Conservation (phyloP, 2,329 filamentous ascomycete species). For the Chaetomium globosum region DNA sequence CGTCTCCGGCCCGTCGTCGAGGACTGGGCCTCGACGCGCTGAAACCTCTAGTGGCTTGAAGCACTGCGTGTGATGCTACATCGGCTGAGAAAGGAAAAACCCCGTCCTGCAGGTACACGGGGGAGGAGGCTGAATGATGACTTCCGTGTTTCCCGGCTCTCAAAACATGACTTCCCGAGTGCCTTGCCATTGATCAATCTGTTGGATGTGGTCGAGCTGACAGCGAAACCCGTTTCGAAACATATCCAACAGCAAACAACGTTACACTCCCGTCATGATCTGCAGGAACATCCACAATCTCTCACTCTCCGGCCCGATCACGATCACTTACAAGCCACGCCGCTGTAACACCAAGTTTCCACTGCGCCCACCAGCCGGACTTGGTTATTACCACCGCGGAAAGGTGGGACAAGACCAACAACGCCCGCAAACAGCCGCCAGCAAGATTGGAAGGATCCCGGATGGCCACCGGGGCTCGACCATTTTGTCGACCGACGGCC, state of each 20-base stretch:
- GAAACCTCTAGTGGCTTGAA: not conserved
- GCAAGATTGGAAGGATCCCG: not conserved
- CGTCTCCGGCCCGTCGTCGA: not conserved
- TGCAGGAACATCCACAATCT: not conserved
- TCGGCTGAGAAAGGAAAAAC: not conserved
- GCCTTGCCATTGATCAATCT: not conserved
- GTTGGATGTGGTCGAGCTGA: not conserved
- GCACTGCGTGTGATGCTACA: not conserved
- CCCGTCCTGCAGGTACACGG: slow-evolving; percentile 2
- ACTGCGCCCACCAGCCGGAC: not conserved
- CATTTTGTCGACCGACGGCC: not conserved
- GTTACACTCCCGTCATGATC: slow-evolving; percentile 5
- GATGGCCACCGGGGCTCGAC: not conserved
- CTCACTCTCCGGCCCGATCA: slow-evolving; percentile 13
- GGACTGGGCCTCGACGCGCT: slow-evolving; percentile 18
- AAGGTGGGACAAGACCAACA: not conserved
- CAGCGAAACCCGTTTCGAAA: not conserved
- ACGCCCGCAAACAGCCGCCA: not conserved
- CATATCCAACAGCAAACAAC: not conserved
- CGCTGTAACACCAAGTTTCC: slow-evolving; percentile 1
- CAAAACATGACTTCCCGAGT: not conserved
- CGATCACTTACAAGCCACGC: not conserved
- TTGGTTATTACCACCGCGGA: not conserved
- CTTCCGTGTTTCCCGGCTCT: not conserved
- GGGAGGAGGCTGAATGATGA: not conserved